These are phyloP conservation scores for Vigna reflexopilosa DNA, from an alignment of 306 rosid genomes.

Conservation along the genomic window DNA sequence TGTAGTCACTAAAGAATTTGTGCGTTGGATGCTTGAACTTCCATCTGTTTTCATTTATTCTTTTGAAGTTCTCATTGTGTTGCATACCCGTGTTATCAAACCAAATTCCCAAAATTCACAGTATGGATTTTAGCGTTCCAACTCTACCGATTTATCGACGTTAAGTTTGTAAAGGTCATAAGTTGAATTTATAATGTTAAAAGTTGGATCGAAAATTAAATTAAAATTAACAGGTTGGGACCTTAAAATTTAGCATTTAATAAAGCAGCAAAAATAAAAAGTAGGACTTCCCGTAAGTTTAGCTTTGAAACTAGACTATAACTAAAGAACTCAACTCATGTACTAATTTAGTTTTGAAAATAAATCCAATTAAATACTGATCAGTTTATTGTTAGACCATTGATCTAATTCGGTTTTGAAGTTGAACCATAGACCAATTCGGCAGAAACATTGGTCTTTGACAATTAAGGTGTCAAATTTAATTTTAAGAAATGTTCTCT, in stretches of 20 bases:
- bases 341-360: background rate
- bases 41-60: background rate
- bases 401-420: background rate
- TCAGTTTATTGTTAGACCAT: background rate
- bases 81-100: too few relatives aligned
- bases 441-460: background rate
- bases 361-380: background rate
- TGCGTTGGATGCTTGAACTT: conserved; percentile 11
- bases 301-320: background rate
- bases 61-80: background rate
- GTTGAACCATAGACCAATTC: background rate
- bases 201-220: too few relatives aligned
- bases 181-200: background rate
- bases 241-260: too few relatives aligned
- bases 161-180: background rate
- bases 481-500: too few relatives aligned
- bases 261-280: background rate
- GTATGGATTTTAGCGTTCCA: background rate
- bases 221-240: background rate
- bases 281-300: background rate
- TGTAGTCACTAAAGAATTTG: conserved; percentile 28
- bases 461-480: background rate
- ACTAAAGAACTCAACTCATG: background rate
- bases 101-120: too few relatives aligned
- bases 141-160: background rate